Base-by-base conservation (phyloP, 805 yeast genomes). In the Candida dajiaensis region DNA sequence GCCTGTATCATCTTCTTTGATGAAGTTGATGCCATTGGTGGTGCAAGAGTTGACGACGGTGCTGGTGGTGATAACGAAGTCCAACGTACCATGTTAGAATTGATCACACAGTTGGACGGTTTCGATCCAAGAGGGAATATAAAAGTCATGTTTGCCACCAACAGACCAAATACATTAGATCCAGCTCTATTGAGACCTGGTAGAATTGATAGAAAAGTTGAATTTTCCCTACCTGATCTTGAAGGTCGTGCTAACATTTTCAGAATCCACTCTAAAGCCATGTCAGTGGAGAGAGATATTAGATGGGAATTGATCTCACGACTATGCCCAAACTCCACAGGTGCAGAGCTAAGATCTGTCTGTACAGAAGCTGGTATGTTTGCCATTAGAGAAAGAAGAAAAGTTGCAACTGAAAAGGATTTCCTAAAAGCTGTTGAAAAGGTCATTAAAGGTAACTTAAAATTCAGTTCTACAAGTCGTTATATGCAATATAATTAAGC, bases 291-390 rank as follows among this genome's bases (percentile, higher is more conserved):
- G 68, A 83, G 96, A 63, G 95, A 89, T 59, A 94, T 94, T 48
- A 83, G 99, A 69, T 94, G 99, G 99, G 99, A 94, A 71, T 78
- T 94, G 62, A 94, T 94, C 61, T 90, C 98, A 19, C 80, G 99
- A 65, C 75, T 94, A 62, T 94, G 99, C 72, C 99, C 99, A 51
- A 94, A 95, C 66, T 85, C 96, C 18, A 94, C 99, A 1, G 99
- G 99, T 68, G 99, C 99, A 3, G 99, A 94, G 72, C 76, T 94
- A 59, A 83, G 99, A 65, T 92, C 98, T 7, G 99, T 94, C 16
- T 94, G 99, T 68, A 94, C 99, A 1, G 99, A 94, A 68, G 99
- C 99, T 4, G 99, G 99, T 60, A 94, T 94, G 99, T 94, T 90
- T 74, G 99, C 99, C 40, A 94, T 94, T 46, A 81, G 99, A 61